Base-by-base conservation (phyloP, 2,329 filamentous ascomycete genomes). In the Verticillium nubilum region DNA sequence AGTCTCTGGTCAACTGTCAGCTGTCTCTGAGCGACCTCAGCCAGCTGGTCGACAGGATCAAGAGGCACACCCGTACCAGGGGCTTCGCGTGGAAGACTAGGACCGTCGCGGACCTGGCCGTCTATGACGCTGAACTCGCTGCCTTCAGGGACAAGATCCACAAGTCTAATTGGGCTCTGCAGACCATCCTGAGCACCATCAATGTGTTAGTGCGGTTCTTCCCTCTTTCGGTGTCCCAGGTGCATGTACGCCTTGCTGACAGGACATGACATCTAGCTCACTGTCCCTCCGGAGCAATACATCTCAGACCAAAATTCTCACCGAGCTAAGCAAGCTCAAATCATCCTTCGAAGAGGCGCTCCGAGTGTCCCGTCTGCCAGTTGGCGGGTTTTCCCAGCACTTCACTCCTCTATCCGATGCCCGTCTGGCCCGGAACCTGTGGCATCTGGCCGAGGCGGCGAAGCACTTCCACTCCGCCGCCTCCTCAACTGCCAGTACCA, bases 131-230 rank as follows among this genome's bases (percentile, higher is more conserved):
- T 31, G 65, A 66, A 1, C 54, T 70, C 9, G 54, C 58, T 12
- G 59, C 61, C 0, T 65, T 66, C 53, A 62, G 63, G 12, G 68
- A 70, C 59, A 67, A 65, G 54, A 64, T 70, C 31, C 63, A 67
- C 54, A 66, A 68, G 57, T 47, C 64, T 13, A 69, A 68, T 23
- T 66, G 62, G 50, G 66, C 66, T 2, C 57, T 70, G 37, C 68
- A 69, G 56, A 69, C 67, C 2, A 67, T 69, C 52, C 58, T 69
- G 2, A 64, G 65, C 27, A 64, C 67, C 5, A 67, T 70, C 54
- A 65, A 59, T 10, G 62, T 69, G 61, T 66, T 53, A 58, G 62
- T 33, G 19, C 5, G 19, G 5, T 19, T 6, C 26, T 17, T n/a
- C 17, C 4, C 15, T 6, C n/a, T 5, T n/a, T 5, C n/a, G 15